Evolutionary conservation across 805 yeast species (phyloP).

Genomic region (Starmerella geochares): DNA sequence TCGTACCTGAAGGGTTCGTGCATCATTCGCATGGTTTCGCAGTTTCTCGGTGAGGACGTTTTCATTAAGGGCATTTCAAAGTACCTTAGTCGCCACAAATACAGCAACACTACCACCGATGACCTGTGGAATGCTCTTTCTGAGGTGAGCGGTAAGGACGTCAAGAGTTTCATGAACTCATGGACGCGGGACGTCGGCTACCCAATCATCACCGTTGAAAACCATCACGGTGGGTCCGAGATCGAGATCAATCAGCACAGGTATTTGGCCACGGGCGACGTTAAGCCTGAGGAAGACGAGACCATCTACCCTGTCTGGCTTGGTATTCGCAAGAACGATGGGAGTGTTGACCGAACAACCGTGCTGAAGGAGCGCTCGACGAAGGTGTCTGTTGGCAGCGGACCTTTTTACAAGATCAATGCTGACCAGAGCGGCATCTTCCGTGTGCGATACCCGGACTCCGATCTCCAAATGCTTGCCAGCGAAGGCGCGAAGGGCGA

Average conservation of each 20-base stretch:
- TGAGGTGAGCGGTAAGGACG: conserved; percentile 53
- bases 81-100: conserved; percentile 54
- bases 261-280: conserved; percentile 55
- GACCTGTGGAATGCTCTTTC: conserved; percentile 64
- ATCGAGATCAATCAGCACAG: conserved; percentile 44
- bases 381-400: conserved; percentile 38
- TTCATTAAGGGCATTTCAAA: conserved; percentile 65
- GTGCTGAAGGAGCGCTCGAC: conserved; percentile 45
- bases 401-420: conserved; percentile 47
- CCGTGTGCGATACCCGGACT: conserved; percentile 46
- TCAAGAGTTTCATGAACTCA: conserved; percentile 48
- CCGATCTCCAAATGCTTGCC: conserved; percentile 45
- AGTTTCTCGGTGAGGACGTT: conserved; percentile 54
- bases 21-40: conserved; percentile 64
- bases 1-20: conserved; percentile 78
- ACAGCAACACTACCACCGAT: conserved; percentile 59
- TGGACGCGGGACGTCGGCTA: conserved; percentile 71
- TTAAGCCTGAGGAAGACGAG: conserved; percentile 45
- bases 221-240: conserved; percentile 28
- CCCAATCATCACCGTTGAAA: conserved; percentile 51
- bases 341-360: conserved; percentile 46
- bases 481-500: conserved; percentile 42
- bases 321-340: conserved; percentile 44
- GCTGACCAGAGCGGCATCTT: conserved; percentile 53
- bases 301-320: conserved; percentile 48